Base-by-base conservation (phyloP, 1,284 basidiomycete species). In the Sporisorium scitamineum region DNA sequence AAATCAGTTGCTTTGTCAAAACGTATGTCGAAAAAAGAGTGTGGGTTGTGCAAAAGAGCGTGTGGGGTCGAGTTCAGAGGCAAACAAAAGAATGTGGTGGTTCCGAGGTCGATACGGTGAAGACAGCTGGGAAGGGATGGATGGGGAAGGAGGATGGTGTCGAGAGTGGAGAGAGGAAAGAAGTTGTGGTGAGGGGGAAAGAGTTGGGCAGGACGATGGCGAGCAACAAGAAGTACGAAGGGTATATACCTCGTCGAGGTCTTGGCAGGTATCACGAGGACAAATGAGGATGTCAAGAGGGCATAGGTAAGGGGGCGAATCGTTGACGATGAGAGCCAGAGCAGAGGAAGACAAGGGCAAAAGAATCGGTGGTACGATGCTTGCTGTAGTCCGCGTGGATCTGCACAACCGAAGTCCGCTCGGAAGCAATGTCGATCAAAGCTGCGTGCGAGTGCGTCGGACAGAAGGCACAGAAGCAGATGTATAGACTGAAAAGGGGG, bases 341-440 rank as follows among this genome's bases (percentile, higher is more conserved):
- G 24, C 29, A 13, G n/a, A 14, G 10, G 39, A 20, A 13, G 42
- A 57, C 24, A 31, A 34, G 18, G 18, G 20, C 29, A 34, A 55
- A 32, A 29, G 3, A 54, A 48, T 53, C 22, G 44, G 54, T 41
- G 24, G 20, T 50, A 50, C 48, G 48, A 31, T 31, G 24, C 11
- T 7, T 16, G 13, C 27, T 51, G 32, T 26, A 39, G 31, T 27
- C 31, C 37, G 55, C 55, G 45, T 55, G 61, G 51, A 48, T 56
- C 54, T 61, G 58, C 62, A 65, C 54, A 37, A 31, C 42, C 22
- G 26, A 70, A 32, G 61, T 70, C 68, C 68, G 68, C 68, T 70
- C 68, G 68, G 68, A 70, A 70, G 68, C 68, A 70, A 70, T 70
- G 68, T 70, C 68, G 68, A 70, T 70, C 68, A 54, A 26, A 29